These are phyloP conservation scores for Aureobasidium vineae DNA, from an alignment of 2,329 filamentous ascomycete species.

Conservation along the genomic window DNA sequence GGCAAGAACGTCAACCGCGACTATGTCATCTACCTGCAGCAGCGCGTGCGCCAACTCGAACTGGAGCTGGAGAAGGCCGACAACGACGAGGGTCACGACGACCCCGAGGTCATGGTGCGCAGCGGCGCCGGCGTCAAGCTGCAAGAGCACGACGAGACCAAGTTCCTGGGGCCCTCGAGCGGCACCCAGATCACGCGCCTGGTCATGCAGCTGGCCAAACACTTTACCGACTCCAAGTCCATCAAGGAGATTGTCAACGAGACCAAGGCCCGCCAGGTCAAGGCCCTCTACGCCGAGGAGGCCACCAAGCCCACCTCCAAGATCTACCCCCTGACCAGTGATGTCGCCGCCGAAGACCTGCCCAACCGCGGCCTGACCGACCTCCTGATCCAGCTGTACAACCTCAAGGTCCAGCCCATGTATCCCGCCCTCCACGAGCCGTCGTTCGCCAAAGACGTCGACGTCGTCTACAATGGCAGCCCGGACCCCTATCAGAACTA, in stretches of 20 bases:
- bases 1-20: slow-evolving; percentile 81
- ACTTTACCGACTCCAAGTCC: slow-evolving; percentile 83
- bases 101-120: slow-evolving; percentile 80
- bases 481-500: slow-evolving; percentile 79
- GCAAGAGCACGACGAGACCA: slow-evolving; percentile 74
- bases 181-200: slow-evolving; percentile 93
- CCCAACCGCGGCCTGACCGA: slow-evolving; percentile 73
- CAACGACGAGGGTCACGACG: slow-evolving; percentile 68
- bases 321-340: slow-evolving; percentile 87
- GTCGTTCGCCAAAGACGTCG: slow-evolving; percentile 70
- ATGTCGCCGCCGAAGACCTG: slow-evolving; percentile 71
- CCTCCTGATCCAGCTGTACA: slow-evolving; percentile 78
- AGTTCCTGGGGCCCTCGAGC: slow-evolving; percentile 90
- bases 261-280: slow-evolving; percentile 62
- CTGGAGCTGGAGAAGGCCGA: slow-evolving; percentile 76
- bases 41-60: slow-evolving; percentile 78
- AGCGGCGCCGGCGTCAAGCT: slow-evolving; percentile 83
- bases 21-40: slow-evolving; percentile 90
- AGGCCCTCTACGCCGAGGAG: slow-evolving; percentile 67
- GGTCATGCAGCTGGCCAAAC: slow-evolving; percentile 94
- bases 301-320: slow-evolving; percentile 67
- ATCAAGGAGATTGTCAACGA: slow-evolving; percentile 91
- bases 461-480: slow-evolving; percentile 75
- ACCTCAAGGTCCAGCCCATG: slow-evolving; percentile 85
- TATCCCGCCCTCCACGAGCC: slow-evolving; percentile 85